Evolutionary conservation across 208 protist species (phyloP), one percentile per base, ranked within the genome.

Genomic region (Leishmania arabica): DNA sequence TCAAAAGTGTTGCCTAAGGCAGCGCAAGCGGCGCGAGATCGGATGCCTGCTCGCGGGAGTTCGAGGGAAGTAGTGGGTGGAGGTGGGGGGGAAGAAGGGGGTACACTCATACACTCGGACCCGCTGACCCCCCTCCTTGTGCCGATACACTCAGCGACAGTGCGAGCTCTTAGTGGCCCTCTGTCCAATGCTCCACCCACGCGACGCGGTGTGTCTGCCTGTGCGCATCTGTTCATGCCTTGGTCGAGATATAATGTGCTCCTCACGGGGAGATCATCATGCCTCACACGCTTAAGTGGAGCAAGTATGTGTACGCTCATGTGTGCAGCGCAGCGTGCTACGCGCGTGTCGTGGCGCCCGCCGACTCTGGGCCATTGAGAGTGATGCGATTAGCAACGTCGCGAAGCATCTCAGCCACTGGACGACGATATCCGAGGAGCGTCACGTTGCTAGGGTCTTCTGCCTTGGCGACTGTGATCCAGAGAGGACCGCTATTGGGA

Each of bases 381-480:
- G 84, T 71, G 37, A 93, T 83, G 51, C 82, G 88, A 37, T 84
- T 75, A 69, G 87, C 84, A 27, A 95, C 93, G n/a, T 83, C 81
- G 66, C 82, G 84, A 75, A 97, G 84, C 90, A 97, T 94, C 45
- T 66, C 76, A 51, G 89, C 83, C 31, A 94, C 79, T 6, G 86
- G 77, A 17, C 90, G 86, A 45, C 93, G 88, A 74, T 91, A 97
- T 34, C 92, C 92, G 27, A 88, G 81, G 37, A 97, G 68, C 15
- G 92, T 93, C 69, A 95, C 91, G 72, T 95, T 93, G 19, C 84
- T 82, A 11, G 90, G 90, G 77, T 95, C 91, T 47, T 79, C 73
- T 31, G 68, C 80, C 78, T 95, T 90, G 4, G 90, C 77, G 34
- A 94, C 89, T 2, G 75, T n/a, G 24, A 91, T 77, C 92, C 93